Conservation (phyloP, 2,329 filamentous ascomycete species). For the Fusarium avenaceum region DNA sequence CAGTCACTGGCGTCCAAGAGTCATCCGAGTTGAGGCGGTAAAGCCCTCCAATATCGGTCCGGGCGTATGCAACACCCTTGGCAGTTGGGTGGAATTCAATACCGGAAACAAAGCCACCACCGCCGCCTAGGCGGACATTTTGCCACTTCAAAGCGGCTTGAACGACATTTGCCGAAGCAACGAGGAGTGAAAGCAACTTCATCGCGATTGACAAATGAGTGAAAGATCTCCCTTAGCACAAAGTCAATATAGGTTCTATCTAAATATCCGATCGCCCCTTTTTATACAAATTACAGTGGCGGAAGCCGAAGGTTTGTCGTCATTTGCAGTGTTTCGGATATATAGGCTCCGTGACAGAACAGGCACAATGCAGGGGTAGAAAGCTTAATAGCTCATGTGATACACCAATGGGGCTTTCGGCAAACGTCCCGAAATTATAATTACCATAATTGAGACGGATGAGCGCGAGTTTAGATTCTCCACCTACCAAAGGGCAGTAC, state of each 20-base stretch:
- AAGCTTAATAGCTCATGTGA: neutral
- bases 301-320: neutral
- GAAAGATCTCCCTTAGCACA: neutral
- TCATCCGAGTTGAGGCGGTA: constrained; percentile 41
- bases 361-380: neutral
- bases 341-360: neutral
- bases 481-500: neutral
- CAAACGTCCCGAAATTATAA: neutral
- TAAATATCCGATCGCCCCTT: neutral
- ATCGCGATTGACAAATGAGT: neutral
- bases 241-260: neutral
- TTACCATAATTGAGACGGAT: neutral
- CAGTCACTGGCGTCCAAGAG: constrained; percentile 39
- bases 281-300: neutral
- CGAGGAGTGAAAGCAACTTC: constrained; percentile 26
- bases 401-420: neutral
- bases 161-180: constrained; percentile 15
- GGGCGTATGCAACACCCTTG: constrained; percentile 35
- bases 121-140: constrained; percentile 38
- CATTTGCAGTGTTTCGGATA: neutral
- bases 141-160: constrained; percentile 35
- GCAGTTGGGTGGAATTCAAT: constrained; percentile 42
- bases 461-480: neutral
- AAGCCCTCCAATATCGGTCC: constrained; percentile 39
- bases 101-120: constrained; percentile 34